Conservation (phyloP, 2,329 filamentous ascomycete genomes). For the Fusarium albosuccineum region DNA sequence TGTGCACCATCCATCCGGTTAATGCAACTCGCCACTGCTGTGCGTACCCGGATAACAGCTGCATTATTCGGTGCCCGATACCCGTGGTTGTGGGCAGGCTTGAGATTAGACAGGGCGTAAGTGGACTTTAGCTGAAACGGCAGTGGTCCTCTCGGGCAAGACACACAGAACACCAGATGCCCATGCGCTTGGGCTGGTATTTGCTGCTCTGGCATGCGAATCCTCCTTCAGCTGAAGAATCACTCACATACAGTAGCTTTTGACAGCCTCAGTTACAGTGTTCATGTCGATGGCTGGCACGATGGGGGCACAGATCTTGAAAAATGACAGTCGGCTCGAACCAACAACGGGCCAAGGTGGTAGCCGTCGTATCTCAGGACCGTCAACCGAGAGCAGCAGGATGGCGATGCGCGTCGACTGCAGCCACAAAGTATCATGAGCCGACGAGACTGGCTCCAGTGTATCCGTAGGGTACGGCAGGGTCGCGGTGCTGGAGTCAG, state of each 20-base stretch:
- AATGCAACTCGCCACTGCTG: conserved; percentile 19
- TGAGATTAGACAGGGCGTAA: conserved; percentile 17
- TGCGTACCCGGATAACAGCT: background rate
- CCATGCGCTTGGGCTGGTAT: background rate
- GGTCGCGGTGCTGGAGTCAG: conserved; percentile 12
- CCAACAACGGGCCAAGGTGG: background rate
- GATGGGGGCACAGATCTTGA: conserved; percentile 1
- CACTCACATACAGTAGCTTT: background rate
- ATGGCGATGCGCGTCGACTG: conserved; percentile 11
- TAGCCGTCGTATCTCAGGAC: background rate
- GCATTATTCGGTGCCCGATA: background rate
- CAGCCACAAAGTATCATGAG: conserved; percentile 5
- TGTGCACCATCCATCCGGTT: conserved; percentile 2
- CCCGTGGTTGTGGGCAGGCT: background rate
- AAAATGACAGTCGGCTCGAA: background rate
- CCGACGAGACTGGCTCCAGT: background rate
- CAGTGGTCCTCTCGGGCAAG: background rate
- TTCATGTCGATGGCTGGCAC: background rate
- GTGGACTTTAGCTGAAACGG: conserved; percentile 30
- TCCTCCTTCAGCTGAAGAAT: background rate
- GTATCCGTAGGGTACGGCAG: conserved; percentile 4
- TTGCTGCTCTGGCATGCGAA: background rate
- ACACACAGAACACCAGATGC: background rate
- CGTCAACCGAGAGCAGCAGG: background rate
- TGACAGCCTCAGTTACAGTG: background rate